Evolutionary conservation across 495 filamentous ascomycete genomes (phyloP), one percentile per base, ranked within the genome.

Genomic region (Hapsidospora chrysogenum): DNA sequence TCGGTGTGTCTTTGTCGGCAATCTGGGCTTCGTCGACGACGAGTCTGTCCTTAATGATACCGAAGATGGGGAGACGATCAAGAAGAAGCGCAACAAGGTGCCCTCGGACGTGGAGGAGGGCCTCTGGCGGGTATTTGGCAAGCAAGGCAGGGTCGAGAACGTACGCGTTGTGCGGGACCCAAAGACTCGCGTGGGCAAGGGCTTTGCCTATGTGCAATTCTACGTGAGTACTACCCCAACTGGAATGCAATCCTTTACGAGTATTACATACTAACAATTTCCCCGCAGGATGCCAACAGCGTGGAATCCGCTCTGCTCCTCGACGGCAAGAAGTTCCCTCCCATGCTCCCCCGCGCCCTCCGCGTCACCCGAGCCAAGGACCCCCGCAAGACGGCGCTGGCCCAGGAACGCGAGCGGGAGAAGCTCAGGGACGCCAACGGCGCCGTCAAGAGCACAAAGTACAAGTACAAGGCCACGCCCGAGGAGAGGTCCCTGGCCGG

Each of bases 201-300:
- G 92, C 10, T 84, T 99, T 53, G 92, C 92, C 15, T 99, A 99
- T 46, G 85, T 99, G 22, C 92, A 99, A 47, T 99, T 96, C 54
- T 62, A 72, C 49, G 74, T 74, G 41, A 50, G 56, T 50, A 37
- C 3, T 17, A 9, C 18, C n/a, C 27, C 15, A 18, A 11, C 15
- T 5, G 6, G 7, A 33, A 33, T n/a, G 3, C 17, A 10, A 3
- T 19, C 21, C 14, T 14, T 31, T 31, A 17, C n/a, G 9, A 4
- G 17, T 21, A 8, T 10, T 9, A 3, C 14, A 20, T 20, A 20
- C 31, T 33, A 13, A 33, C 31, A 8, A 26, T 4, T 32, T 13
- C 25, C 9, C 9, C 15, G 15, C 54, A 87, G 69, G 81, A 95
- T 44, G 66, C 61, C 17, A 94, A 86, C 49, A 61, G 74, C 13